Evolutionary conservation across 208 protist genomes (phyloP).

Genomic region (Naegleria gruberi): DNA sequence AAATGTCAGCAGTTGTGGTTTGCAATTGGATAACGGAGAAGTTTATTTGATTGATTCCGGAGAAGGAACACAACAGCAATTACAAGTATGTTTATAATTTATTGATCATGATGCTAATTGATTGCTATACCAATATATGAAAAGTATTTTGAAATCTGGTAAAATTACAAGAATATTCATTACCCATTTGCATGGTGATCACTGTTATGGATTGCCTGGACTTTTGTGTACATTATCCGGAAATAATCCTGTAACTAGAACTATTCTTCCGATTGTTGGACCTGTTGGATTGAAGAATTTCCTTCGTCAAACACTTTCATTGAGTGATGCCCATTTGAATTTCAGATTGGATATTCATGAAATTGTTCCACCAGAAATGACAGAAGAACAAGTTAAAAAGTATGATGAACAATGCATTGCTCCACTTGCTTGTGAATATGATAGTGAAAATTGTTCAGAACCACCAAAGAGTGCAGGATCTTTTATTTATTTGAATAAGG

Average conservation of each 20-base stretch:
- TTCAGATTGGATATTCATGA: background rate
- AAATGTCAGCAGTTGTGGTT: slow-evolving; percentile 5
- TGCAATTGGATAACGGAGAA: background rate
- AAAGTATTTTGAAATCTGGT: background rate
- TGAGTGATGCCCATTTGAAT: background rate
- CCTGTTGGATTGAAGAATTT: background rate
- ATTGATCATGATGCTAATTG: too few species aligned
- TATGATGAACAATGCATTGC: background rate
- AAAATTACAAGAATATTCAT: slow-evolving; percentile 31
- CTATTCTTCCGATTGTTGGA: background rate
- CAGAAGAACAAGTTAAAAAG: background rate
- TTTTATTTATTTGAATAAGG: background rate
- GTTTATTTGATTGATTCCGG: slow-evolving; percentile 29
- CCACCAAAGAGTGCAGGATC: background rate
- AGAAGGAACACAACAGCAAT: slow-evolving; percentile 32
- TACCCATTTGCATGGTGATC: slow-evolving; percentile 35
- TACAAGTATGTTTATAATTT: background rate
- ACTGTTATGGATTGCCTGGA: slow-evolving; percentile 26
- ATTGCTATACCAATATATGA: background rate
- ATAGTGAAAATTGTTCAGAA: background rate
- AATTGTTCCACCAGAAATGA: background rate
- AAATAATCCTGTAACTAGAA: slow-evolving; percentile 16
- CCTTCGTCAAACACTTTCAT: background rate
- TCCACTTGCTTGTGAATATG: background rate
- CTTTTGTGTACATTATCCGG: slow-evolving; percentile 23